Percentiles rank a stretch among this genome's conserved stretches.
These are phyloP conservation scores for Ampelocalamus luodianensis DNA, from an alignment of 176 grass and related monocot species.

Conservation along the genomic window DNA sequence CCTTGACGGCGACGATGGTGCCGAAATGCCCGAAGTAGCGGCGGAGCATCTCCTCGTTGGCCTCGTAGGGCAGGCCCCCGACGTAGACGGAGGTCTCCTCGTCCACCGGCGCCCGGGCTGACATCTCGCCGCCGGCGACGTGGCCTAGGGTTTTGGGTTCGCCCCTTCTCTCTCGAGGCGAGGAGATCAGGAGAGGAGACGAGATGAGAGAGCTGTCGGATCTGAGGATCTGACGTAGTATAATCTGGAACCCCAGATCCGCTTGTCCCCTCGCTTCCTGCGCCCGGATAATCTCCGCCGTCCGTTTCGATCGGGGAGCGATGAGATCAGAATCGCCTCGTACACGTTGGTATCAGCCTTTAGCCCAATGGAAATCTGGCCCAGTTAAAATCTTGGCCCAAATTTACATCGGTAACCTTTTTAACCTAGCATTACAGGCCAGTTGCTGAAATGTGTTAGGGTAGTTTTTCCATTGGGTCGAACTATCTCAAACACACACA, in stretches of 20 bases:
- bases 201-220: conserved; percentile 7
- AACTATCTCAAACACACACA: neutral
- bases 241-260: conserved; percentile 9
- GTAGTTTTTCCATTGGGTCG: neutral
- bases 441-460: neutral
- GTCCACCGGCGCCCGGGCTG: conserved; percentile 44
- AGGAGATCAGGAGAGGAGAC: neutral
- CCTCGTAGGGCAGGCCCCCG: conserved; percentile 79
- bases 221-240: neutral
- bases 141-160: conserved; percentile 56
- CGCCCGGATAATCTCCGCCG: neutral
- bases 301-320: conserved; percentile 4
- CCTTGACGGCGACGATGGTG: conserved; percentile 78
- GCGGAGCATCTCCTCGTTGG: conserved; percentile 67
- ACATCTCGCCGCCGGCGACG: conserved; percentile 50
- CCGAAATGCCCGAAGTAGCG: conserved; percentile 65
- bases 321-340: neutral
- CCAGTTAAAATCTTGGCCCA: neutral
- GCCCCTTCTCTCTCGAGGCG: neutral
- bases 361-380: neutral
- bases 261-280: neutral
- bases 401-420: neutral
- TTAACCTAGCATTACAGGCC: neutral
- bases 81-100: conserved; percentile 85
- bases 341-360: neutral